These are phyloP conservation scores for Ailanthus altissimus DNA, from an alignment of 345 rosid species.

Conservation along the genomic window DNA sequence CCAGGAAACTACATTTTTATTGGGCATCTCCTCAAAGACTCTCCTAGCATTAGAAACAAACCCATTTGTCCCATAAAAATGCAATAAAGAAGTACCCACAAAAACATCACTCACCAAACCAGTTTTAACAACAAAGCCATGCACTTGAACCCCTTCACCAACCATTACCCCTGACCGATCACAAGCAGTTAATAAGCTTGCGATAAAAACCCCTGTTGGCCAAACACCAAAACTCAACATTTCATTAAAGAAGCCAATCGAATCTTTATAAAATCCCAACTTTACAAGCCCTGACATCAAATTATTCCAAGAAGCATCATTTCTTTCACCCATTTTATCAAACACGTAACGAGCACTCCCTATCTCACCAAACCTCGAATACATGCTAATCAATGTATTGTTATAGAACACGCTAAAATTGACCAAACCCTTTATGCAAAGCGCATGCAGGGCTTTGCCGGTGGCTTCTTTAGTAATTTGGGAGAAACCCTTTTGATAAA, in stretches of 20 bases:
- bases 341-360: slow-evolving; percentile 63
- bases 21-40: slow-evolving; percentile 82
- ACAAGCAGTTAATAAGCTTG: slow-evolving; percentile 80
- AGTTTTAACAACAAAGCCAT: slow-evolving; percentile 51
- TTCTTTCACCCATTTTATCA: slow-evolving; percentile 65
- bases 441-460: slow-evolving; percentile 77
- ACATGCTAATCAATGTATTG: slow-evolving; percentile 75
- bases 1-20: slow-evolving; percentile 84
- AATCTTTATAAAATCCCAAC: slow-evolving; percentile 45
- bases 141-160: slow-evolving; percentile 68
- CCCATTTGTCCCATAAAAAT: slow-evolving; percentile 66
- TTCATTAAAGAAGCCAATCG: slow-evolving; percentile 44
- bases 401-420: slow-evolving; percentile 43
- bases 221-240: slow-evolving; percentile 44
- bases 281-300: slow-evolving; percentile 73
- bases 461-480: slow-evolving; percentile 49
- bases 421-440: slow-evolving; percentile 56
- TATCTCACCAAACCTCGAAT: slow-evolving; percentile 50
- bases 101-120: slow-evolving; percentile 71
- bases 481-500: slow-evolving; percentile 74
- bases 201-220: slow-evolving; percentile 60
- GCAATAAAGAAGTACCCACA: slow-evolving; percentile 80
- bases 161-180: slow-evolving; percentile 63
- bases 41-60: slow-evolving; percentile 48
- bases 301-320: slow-evolving; percentile 83